Base-by-base conservation (phyloP, 2,329 filamentous ascomycete species). In the Monosporascus sp. region DNA sequence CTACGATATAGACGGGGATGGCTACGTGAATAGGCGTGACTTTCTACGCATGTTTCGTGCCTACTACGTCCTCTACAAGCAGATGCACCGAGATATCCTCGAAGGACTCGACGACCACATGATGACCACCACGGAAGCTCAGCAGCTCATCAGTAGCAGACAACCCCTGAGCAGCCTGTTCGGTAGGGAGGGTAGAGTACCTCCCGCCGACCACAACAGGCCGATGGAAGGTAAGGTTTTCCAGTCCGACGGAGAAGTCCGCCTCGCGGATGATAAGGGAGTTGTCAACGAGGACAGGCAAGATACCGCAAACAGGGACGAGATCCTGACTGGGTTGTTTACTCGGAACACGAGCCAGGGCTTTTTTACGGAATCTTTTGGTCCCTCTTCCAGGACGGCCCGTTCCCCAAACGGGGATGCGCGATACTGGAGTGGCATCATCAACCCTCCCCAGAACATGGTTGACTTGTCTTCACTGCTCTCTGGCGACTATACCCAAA, bases 21-120 rank as follows among this genome's bases (percentile, higher is more conserved):
- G 92, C 11, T 95, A 82, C 60, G 87, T 97, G 43, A 86, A 87
- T 62, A 82, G 94, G 17, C 86, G 87, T 61, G 93, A 99, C 68
- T 95, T 97, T 63, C 72, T 97, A 35, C 85, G 92, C 52, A 88
- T 99, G 72, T 96, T 97, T 70, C 81, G 90, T 44, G 93, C 93
- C 0, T 96, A 95, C 69, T 97, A 96, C 69, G 86, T 89, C 2
- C 81, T 97, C 8, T 94, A 91, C 66, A 91, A 92, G 65, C 89
- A 96, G 66, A 86, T 96, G 71, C 91, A 94, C 55, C 84, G 84
- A 55, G 93, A 97, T 59, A 88, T 92, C 55, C 78, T 93, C 6
- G 85, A 89, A 53, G 85, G 85, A 2, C 78, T 91, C 57, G 88
- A 92, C 63, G 88, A 92, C 57, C 88, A 92, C 65, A 81, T 88